Conservation (phyloP, 352 stramenopile species). For the Halophytophthora polymorphica region DNA sequence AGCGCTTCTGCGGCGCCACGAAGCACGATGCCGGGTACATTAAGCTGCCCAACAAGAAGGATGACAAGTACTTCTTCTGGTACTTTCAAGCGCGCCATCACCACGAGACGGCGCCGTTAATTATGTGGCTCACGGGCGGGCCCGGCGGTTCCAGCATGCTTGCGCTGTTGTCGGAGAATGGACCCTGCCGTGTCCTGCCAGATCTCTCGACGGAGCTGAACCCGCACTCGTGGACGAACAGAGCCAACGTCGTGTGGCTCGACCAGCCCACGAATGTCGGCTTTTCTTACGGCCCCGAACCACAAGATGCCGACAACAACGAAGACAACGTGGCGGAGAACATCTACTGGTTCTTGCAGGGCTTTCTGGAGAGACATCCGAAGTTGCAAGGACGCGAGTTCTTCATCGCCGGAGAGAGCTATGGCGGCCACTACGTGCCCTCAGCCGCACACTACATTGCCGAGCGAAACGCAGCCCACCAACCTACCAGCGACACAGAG, state of each 20-base stretch:
- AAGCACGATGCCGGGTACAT: conserved; percentile 58
- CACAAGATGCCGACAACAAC: conserved; percentile 33
- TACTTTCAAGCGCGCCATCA: conserved; percentile 58
- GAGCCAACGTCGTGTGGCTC: conserved; percentile 67
- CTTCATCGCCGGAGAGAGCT: conserved; percentile 60
- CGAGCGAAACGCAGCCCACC: too few relatives aligned
- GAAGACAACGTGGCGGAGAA: conserved; percentile 49
- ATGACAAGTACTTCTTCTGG: conserved; percentile 79
- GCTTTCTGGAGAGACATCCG: conserved; percentile 41
- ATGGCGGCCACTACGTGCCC: conserved; percentile 56
- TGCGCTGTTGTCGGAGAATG: conserved; percentile 61
- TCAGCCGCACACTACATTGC: conserved; percentile 50
- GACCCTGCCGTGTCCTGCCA: conserved; percentile 48
- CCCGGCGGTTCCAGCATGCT: conserved; percentile 61
- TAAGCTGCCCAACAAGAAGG: conserved; percentile 57
- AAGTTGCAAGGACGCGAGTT: conserved; percentile 39
- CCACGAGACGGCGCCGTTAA: conserved; percentile 42
- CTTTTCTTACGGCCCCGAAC: conserved; percentile 34
- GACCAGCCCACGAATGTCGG: conserved; percentile 51
- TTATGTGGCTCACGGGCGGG: conserved; percentile 66
- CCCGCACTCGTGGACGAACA: conserved; percentile 56
- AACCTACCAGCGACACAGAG: too few relatives aligned
- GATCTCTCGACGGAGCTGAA: conserved; percentile 50
- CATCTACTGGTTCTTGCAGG: conserved; percentile 54
- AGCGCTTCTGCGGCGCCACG: conserved; percentile 44